phyloP scores from a whole-genome alignment of 441 rosid species.

The Syzygium syzygioides region DNA sequence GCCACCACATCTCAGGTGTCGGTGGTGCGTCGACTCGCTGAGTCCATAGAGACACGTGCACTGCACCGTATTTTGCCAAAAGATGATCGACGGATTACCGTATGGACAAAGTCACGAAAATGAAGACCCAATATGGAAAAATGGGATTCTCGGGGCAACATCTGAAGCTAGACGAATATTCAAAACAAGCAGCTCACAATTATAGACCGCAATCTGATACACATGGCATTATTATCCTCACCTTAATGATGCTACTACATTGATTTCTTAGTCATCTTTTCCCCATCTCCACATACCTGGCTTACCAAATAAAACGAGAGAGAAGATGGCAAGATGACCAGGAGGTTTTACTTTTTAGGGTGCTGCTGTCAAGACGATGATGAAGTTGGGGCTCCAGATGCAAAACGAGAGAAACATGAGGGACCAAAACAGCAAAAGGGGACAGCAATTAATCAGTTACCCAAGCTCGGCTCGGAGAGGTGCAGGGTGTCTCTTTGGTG shows the following conservation, averaged over 20 bases:
- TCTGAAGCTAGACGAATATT: background rate
- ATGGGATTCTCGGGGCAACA: accelerated
- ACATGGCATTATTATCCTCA: background rate
- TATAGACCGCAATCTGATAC: background rate
- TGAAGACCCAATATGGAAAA: background rate
- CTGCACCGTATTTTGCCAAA: background rate
- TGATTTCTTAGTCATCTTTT: background rate
- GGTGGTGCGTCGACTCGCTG: background rate
- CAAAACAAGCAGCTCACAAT: background rate
- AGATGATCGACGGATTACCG: background rate
- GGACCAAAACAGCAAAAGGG: background rate
- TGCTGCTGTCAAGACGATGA: background rate
- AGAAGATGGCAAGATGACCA: background rate
- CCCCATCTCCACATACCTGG: background rate
- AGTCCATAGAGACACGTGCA: accelerated
- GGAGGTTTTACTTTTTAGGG: background rate
- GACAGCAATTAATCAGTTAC: background rate
- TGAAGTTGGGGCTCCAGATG: background rate
- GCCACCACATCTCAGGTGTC: background rate
- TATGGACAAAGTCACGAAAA: background rate
- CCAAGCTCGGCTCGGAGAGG: background rate
- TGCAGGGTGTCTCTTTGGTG: background rate
- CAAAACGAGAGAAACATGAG: background rate
- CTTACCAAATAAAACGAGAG: background rate
- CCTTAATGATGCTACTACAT: background rate